Percentiles rank a stretch among this genome's conserved stretches.
Evolutionary conservation across 2,329 filamentous ascomycete genomes (phyloP).

Genomic region (Hansfordia pulvinata): DNA sequence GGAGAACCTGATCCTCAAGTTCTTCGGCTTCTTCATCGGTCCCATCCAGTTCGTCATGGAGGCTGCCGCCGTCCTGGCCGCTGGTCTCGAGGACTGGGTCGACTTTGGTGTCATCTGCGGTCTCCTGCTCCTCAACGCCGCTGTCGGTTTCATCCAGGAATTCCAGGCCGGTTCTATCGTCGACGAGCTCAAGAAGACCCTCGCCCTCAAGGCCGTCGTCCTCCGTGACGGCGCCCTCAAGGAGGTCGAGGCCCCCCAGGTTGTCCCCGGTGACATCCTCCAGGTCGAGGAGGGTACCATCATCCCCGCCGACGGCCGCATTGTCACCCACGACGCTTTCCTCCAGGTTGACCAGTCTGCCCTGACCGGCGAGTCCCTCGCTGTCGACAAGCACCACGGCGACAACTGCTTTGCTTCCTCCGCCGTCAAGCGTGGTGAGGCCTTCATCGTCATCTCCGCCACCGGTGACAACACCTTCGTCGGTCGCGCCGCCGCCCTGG

Average conservation of each 20-base stretch:
- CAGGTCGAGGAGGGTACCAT: slow-evolving; percentile 88
- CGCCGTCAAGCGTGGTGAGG: slow-evolving; percentile 80
- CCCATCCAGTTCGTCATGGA: slow-evolving; percentile 94
- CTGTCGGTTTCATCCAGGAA: slow-evolving; percentile 79
- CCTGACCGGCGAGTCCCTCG: slow-evolving; percentile 84
- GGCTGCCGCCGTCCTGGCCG: slow-evolving; percentile 69
- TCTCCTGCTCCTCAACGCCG: slow-evolving; percentile 71
- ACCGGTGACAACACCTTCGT: slow-evolving; percentile 88
- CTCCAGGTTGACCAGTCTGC: slow-evolving; percentile 86
- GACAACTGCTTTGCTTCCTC: slow-evolving; percentile 79
- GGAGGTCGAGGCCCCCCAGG: slow-evolving; percentile 70
- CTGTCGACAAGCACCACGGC: slow-evolving; percentile 74
- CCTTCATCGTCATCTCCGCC: slow-evolving; percentile 67
- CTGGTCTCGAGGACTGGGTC: slow-evolving; percentile 78
- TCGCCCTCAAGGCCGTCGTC: slow-evolving; percentile 77
- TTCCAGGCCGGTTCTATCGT: slow-evolving; percentile 84
- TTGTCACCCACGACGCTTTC: slow-evolving; percentile 73
- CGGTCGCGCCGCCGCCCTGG: slow-evolving; percentile 75
- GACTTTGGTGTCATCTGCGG: slow-evolving; percentile 87
- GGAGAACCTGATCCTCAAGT: slow-evolving; percentile 74
- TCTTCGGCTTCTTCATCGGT: slow-evolving; percentile 70
- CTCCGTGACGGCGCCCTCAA: slow-evolving; percentile 66
- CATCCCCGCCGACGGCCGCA: slow-evolving; percentile 76
- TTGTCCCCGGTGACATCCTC: slow-evolving; percentile 82
- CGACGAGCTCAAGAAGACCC: slow-evolving; percentile 80